Percentiles rank a stretch among this genome's conserved stretches.
Conservation (phyloP, 1,284 basidiomycete genomes). For the Leccinum angustisporum region DNA sequence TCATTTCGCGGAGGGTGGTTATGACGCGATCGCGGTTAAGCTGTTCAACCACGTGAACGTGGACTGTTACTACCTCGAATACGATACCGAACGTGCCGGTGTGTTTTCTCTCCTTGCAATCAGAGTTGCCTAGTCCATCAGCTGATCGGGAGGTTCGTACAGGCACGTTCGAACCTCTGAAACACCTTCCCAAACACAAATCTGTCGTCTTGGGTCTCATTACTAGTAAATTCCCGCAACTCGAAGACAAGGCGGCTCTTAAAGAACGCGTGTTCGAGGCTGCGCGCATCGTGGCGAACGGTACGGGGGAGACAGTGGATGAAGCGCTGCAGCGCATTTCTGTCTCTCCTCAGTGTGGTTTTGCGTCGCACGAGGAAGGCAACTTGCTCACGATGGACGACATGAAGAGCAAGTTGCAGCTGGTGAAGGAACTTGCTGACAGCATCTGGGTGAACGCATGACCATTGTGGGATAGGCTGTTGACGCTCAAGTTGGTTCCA, state of each 20-base stretch:
- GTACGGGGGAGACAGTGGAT: slow-evolving; percentile 34
- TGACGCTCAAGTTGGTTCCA: background rate
- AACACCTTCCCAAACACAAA: background rate
- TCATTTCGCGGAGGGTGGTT: slow-evolving; percentile 74
- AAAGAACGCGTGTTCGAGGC: slow-evolving; percentile 64
- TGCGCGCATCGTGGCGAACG: slow-evolving; percentile 55
- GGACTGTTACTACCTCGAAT: slow-evolving; percentile 79
- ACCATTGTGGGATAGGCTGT: background rate
- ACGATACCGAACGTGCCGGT: slow-evolving; percentile 74
- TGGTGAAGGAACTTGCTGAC: slow-evolving; percentile 3
- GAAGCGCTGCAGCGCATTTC: slow-evolving; percentile 59
- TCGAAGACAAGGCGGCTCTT: slow-evolving; percentile 37
- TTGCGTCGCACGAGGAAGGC: background rate
- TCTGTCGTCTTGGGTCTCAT: slow-evolving; percentile 50
- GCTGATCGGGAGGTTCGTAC: no score
- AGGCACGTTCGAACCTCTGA: slow-evolving; percentile 58
- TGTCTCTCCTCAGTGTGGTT: slow-evolving; percentile 65
- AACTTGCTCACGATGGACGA: slow-evolving; percentile 12
- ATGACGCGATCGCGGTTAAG: slow-evolving; percentile 71
- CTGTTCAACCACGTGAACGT: slow-evolving; percentile 75
- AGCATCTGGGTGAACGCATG: slow-evolving; percentile 27
- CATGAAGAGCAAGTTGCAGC: slow-evolving; percentile 25
- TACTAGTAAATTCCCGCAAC: slow-evolving; percentile 65
- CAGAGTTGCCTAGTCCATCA: slow-evolving; percentile 34
- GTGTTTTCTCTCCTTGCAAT: slow-evolving; percentile 24